phyloP scores from a whole-genome alignment of 2,329 filamentous ascomycete genomes.

The Pseudocercospora fijiensis region DNA sequence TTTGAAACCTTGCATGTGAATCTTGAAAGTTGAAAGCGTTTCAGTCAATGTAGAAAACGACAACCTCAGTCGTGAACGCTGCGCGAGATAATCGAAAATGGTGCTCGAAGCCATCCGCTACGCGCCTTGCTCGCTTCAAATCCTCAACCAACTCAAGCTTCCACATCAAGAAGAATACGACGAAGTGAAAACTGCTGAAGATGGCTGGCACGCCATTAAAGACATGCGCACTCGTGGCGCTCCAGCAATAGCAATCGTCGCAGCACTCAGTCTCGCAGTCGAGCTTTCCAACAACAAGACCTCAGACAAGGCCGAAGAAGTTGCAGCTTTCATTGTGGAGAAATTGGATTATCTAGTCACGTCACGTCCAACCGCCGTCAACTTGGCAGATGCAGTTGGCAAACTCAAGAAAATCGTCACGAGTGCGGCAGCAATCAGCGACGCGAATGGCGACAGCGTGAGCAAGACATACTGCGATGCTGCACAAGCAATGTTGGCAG shows the following conservation, averaged over 20 bases:
- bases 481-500: slow-evolving; percentile 81
- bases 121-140: slow-evolving; percentile 66
- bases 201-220: slow-evolving; percentile 80
- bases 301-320: slow-evolving; percentile 58
- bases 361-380: slow-evolving; percentile 90
- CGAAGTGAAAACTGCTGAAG: slow-evolving; percentile 64
- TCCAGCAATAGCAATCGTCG: slow-evolving; percentile 97
- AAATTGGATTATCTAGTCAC: slow-evolving; percentile 84
- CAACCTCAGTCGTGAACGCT: not conserved
- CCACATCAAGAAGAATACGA: slow-evolving; percentile 81
- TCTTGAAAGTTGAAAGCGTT: not conserved
- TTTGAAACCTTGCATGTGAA: slow-evolving; percentile 2
- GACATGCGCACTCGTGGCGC: slow-evolving; percentile 79
- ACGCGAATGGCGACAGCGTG: slow-evolving; percentile 55
- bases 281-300: slow-evolving; percentile 65
- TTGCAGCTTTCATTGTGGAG: slow-evolving; percentile 66
- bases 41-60: not conserved
- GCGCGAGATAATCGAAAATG: slow-evolving; percentile 37
- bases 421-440: slow-evolving; percentile 45
- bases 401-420: slow-evolving; percentile 70
- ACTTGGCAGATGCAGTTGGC: slow-evolving; percentile 83
- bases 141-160: slow-evolving; percentile 79
- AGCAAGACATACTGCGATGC: slow-evolving; percentile 70
- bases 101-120: slow-evolving; percentile 78
- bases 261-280: slow-evolving; percentile 80